These are phyloP conservation scores for Rhizoclosmatium sp. DNA, from an alignment of 192 early-diverging fungal species.

Conservation along the genomic window DNA sequence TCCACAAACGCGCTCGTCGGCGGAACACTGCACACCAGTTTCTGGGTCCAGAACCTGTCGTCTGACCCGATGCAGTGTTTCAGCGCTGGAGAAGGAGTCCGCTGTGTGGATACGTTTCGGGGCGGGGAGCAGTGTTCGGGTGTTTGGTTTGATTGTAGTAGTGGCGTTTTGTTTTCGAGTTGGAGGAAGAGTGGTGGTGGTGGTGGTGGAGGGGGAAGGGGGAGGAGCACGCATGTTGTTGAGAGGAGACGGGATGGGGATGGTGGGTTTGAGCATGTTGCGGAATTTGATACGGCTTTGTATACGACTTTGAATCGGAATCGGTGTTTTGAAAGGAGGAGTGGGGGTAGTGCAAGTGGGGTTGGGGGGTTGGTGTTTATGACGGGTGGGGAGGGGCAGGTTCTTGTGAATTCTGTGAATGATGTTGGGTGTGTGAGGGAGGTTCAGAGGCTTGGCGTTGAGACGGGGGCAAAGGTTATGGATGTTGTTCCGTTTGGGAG, in stretches of 20 bases:
- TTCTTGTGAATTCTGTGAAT: neutral
- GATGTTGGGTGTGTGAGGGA: neutral
- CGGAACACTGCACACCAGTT: neutral
- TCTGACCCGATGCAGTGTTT: neutral
- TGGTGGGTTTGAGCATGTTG: neutral
- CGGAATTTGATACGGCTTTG: neutral
- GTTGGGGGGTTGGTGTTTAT: neutral
- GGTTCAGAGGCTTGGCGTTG: conserved; percentile 1
- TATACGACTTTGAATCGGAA: neutral
- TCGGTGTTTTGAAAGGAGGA: neutral
- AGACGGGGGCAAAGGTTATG: neutral
- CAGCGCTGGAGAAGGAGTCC: no score
- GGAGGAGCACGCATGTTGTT: neutral
- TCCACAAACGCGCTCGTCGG: neutral
- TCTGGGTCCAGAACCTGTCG: neutral
- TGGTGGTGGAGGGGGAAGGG: no score
- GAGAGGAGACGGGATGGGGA: neutral
- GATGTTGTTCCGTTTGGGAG: neutral
- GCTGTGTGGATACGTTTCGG: no score
- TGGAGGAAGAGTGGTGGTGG: no score
- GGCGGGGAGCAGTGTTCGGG: no score
- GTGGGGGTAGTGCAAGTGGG: neutral
- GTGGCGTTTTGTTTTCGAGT: no score
- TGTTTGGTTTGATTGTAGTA: no score
- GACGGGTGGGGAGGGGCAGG: neutral